Evolutionary conservation across 305 asterid species (phyloP).

Genomic region (Solanum chacoense): DNA sequence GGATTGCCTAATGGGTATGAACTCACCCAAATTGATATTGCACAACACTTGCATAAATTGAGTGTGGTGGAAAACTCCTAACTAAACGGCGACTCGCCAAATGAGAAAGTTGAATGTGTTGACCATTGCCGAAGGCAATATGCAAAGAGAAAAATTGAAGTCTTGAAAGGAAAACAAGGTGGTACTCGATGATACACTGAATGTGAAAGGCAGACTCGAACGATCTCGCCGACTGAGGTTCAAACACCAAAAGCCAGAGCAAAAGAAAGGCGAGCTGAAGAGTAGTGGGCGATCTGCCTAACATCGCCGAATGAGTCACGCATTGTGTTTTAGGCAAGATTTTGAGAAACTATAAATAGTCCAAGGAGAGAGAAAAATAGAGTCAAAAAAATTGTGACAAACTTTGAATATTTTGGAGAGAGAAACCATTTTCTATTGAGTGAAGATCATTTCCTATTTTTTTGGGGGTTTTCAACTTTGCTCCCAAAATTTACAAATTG

Average conservation of each 20-base stretch:
- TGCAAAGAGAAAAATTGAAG: background rate
- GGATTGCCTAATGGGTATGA: background rate
- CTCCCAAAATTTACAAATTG: background rate
- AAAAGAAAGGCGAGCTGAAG: background rate
- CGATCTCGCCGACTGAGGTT: background rate
- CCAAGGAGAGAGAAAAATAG: background rate
- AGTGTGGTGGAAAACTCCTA: background rate
- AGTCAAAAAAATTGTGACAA: background rate
- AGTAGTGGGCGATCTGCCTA: background rate
- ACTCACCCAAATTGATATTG: background rate
- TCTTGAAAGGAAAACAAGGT: background rate
- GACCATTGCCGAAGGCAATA: background rate
- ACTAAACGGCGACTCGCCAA: no score
- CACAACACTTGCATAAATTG: background rate
- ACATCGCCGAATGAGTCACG: background rate
- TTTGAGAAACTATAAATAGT: background rate
- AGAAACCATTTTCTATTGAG: background rate
- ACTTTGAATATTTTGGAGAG: background rate
- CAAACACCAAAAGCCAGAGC: background rate
- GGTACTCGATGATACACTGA: background rate
- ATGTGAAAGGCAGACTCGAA: background rate
- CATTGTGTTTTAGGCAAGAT: background rate
- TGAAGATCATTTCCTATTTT: background rate
- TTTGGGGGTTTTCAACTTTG: background rate
- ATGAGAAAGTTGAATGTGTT: background rate